A percentile compares a stretch with the other conserved stretches of the same genome.
Conservation (phyloP, 2,329 filamentous ascomycete species). For the Ciborinia camelliae region DNA sequence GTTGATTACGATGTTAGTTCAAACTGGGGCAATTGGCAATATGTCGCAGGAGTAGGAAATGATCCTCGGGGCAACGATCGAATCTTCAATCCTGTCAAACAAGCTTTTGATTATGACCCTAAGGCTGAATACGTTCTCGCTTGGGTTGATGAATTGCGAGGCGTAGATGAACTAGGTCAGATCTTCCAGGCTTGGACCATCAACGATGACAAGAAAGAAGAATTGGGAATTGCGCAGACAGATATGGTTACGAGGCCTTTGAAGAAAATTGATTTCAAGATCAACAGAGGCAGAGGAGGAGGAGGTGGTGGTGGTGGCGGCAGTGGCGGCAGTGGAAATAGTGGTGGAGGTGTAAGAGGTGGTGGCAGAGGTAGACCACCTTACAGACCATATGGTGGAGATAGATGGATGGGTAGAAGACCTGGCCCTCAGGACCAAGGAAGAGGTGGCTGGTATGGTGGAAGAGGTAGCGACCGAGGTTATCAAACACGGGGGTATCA, state of each 20-base stretch:
- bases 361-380: conserved; percentile 13
- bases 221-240: conserved; percentile 53
- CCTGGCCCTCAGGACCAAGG: conserved; percentile 6
- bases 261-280: conserved; percentile 60
- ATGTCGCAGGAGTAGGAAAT: conserved; percentile 75
- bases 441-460: conserved; percentile 12
- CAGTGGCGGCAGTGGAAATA: conserved; percentile 10
- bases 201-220: conserved; percentile 50
- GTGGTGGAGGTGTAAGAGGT: conserved; percentile 15
- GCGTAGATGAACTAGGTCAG: conserved; percentile 46
- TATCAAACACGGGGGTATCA: conserved; percentile 12
- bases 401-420: conserved; percentile 15
- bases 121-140: conserved; percentile 66
- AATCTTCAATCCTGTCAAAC: conserved; percentile 81
- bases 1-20: conserved; percentile 72
- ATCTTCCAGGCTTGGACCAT: conserved; percentile 71
- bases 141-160: conserved; percentile 67
- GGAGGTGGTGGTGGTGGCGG: conserved; percentile 15
- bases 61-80: conserved; percentile 66
- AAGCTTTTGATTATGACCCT: conserved; percentile 73
- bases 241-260: conserved; percentile 66
- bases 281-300: conserved; percentile 40
- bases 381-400: conserved; percentile 5
- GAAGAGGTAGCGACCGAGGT: conserved; percentile 16
- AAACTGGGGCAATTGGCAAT: conserved; percentile 85